Percentiles rank a stretch among this genome's conserved stretches.
Evolutionary conservation across 495 filamentous ascomycete species (phyloP).

Genomic region (Penicillium argentinense): DNA sequence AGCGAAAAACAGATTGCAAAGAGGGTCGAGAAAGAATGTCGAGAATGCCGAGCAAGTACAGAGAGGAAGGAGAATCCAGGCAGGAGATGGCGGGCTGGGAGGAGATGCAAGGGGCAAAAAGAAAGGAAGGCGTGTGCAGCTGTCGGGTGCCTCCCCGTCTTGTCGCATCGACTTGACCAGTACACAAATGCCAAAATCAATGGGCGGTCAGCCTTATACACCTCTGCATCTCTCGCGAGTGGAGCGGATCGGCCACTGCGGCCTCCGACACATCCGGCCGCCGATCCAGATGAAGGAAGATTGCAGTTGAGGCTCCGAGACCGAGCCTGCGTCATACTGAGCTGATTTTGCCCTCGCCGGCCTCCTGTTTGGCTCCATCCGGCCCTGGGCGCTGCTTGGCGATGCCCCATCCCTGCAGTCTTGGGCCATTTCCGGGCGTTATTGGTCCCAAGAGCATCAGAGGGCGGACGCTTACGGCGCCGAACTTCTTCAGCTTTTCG

Average conservation of each 20-base stretch:
- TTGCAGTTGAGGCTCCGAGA: constrained; percentile 5
- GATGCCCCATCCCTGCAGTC: too few relatives aligned
- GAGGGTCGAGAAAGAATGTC: too few relatives aligned
- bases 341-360: background rate
- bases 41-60: background rate
- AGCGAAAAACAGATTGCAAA: background rate
- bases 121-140: constrained; percentile 1
- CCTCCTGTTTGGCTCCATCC: background rate
- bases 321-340: constrained; percentile 9
- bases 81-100: background rate
- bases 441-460: background rate
- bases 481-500: constrained; percentile 8
- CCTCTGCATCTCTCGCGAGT: background rate
- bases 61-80: constrained; percentile 6
- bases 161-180: too few relatives aligned
- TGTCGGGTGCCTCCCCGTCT: too few relatives aligned
- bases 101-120: constrained; percentile 11
- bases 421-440: background rate
- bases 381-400: constrained; percentile 7
- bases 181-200: constrained; percentile 4
- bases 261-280: constrained; percentile 21
- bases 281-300: constrained; percentile 1
- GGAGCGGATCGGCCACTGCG: constrained; percentile 15
- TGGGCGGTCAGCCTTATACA: constrained; percentile 17
- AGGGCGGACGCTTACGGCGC: background rate